Evolutionary conservation across 345 rosid species (phyloP), one percentile per base, ranked within the genome.

Genomic region (Rhodamnia argentea): DNA sequence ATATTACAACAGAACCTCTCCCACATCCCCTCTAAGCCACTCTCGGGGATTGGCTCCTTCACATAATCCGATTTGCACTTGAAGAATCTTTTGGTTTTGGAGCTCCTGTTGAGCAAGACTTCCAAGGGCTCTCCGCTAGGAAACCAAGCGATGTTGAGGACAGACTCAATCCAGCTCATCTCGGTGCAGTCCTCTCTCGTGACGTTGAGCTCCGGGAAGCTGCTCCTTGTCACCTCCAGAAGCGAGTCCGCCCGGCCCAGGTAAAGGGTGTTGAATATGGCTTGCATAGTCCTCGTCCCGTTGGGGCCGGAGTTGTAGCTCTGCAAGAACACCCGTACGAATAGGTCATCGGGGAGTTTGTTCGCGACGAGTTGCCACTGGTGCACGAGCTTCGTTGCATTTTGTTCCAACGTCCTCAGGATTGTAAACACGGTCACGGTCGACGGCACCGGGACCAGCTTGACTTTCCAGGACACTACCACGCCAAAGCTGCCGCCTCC

Each of bases 101-200:
- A 85, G 58, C 50, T 75, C 51, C 64, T 44, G 53, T 53, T 53
- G 32, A 51, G 70, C 57, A 92, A 86, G 60, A 0, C 27, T 12
- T 89, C 87, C 4, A 83, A 23, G 4, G 92, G 83, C 56, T 82
- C 82, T 85, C 56, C 90, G 2, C 32, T 78, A 0, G 87, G 82
- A 70, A 70, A 70, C 11, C 84, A 87, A 0, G 53, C 20, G 83
- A 89, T 91, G 83, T 85, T 88, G 4, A 91, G n/a, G 32, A 86
- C 82, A 0, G 93, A 89, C 47, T 93, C 89, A 6, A 90, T 86
- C 96, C 95, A 94, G 37, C 91, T 92, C 91, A 89, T 87, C 85
- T 92, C 94, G 6, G 16, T 89, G 82, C 93, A 92, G 22, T 92
- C 90, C 23, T 82, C 82, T 18, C 52, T 81, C 50, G 52, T 51